Conservation (phyloP, 768 basidiomycete genomes). For the Boletus eberwhitei region DNA sequence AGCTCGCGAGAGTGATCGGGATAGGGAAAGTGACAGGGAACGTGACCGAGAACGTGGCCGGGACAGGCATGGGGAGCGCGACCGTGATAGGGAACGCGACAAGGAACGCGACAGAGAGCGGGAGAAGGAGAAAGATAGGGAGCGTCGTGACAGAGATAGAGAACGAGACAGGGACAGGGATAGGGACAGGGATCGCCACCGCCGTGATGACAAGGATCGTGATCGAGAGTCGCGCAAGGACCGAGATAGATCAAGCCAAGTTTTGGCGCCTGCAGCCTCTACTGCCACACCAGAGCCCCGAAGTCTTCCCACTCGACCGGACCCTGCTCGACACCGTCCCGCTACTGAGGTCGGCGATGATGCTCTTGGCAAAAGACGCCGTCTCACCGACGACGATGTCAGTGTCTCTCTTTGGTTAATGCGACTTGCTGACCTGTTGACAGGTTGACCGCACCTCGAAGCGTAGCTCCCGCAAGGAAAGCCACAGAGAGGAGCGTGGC, state of each 20-base stretch:
- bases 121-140: conserved; percentile 40
- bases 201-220: conserved; percentile 60
- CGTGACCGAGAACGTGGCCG: conserved; percentile 47
- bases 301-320: conserved; percentile 55
- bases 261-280: conserved; percentile 30
- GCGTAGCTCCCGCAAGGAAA: conserved; percentile 75
- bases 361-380: conserved; percentile 66
- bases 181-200: conserved; percentile 44
- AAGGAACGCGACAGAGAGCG: conserved; percentile 36
- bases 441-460: conserved; percentile 76
- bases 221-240: conserved; percentile 64
- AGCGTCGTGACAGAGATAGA: conserved; percentile 39
- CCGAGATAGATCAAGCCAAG: conserved; percentile 43
- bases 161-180: conserved; percentile 51
- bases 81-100: conserved; percentile 47
- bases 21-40: conserved; percentile 46
- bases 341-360: conserved; percentile 52
- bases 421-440: conserved; percentile 10
- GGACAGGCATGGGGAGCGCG: conserved; percentile 46
- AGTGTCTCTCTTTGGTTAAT: conserved; percentile 23
- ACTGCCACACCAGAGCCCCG: conserved; percentile 48
- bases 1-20: conserved; percentile 32
- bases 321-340: conserved; percentile 52
- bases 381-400: conserved; percentile 72
- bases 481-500: conserved; percentile 70